phyloP scores from a whole-genome alignment of 345 rosid genomes.

The Syzygium aromaticum region DNA sequence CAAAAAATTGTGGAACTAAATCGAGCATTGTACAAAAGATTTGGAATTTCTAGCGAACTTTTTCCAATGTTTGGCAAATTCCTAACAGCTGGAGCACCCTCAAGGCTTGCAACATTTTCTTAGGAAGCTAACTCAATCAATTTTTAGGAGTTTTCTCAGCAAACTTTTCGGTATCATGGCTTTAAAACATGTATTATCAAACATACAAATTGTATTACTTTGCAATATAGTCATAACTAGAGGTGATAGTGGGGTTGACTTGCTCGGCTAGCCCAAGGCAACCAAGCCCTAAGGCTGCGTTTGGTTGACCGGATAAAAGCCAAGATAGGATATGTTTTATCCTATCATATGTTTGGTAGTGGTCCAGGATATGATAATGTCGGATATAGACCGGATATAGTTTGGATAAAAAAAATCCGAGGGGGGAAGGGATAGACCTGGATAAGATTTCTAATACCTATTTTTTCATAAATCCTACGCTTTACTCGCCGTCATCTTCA shows the following conservation, averaged over 20 bases:
- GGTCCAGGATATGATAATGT: too few species aligned
- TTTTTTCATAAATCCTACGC: too few species aligned
- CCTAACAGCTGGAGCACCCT: neutral
- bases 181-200: neutral
- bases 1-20: too few species aligned
- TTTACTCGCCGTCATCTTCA: too few species aligned
- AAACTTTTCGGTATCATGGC: neutral
- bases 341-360: too few species aligned
- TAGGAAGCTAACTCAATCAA: neutral
- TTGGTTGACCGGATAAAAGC: too few species aligned
- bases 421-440: too few species aligned
- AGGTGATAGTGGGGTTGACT: neutral
- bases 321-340: too few species aligned
- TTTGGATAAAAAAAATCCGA: too few species aligned
- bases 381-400: too few species aligned
- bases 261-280: neutral
- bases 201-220: neutral
- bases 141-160: neutral
- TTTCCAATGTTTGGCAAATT: neutral
- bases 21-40: too few species aligned
- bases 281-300: neutral
- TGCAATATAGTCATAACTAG: neutral
- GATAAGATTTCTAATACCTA: too few species aligned
- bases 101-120: neutral
- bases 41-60: neutral